Base-by-base conservation (phyloP, 257 asterid species). In the Solanum chiquidenum region DNA sequence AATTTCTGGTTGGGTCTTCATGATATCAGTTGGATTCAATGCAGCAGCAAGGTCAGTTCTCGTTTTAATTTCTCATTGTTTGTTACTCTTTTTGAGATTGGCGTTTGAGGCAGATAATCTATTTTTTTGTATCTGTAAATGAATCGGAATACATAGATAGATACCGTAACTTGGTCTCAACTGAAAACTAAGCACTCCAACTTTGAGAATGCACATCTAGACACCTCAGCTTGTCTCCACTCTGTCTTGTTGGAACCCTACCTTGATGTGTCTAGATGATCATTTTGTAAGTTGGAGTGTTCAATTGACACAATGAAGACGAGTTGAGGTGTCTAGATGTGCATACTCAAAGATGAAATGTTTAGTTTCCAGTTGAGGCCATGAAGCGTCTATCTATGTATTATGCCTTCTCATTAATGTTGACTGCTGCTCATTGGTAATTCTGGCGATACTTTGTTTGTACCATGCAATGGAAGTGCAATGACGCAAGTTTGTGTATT, bases 1-100 rank as follows among this genome's bases (percentile, higher is more conserved):
- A 69, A 87, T 93, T 49, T 87, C 92, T 62, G 95, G 95, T 52
- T 95, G 98, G 98, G 92, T 92, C 14, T 94, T 93, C 87, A 93
- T 92, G 95, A 90, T 95, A 12, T 71, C 97, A 3, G 94, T 95
- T 27, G 97, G 98, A 33, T 95, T 95, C 93, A 95, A 95, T 83
- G 96, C 98, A 49, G 94, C 97, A 5, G 95, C 94, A 29, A 93
- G 97, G 98, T 93, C 46, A 40, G 92, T 76, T 31, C 1, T 4
- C 12, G 4, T 71, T 62, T 35, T 0, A 49, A 1, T 82, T 18
- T 82, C 29, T 80, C 68, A 0, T 82, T 29, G 4, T 6, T 82
- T 12, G 3, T 82, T 82, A 29, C 29, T 49, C 4, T 76, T 76
- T 2, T 76, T 76, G 83, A 40, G 29, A 76, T 76, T n/a, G 16